Conservation (phyloP, 2,329 filamentous ascomycete species). For the Acrocalymma vagum region DNA sequence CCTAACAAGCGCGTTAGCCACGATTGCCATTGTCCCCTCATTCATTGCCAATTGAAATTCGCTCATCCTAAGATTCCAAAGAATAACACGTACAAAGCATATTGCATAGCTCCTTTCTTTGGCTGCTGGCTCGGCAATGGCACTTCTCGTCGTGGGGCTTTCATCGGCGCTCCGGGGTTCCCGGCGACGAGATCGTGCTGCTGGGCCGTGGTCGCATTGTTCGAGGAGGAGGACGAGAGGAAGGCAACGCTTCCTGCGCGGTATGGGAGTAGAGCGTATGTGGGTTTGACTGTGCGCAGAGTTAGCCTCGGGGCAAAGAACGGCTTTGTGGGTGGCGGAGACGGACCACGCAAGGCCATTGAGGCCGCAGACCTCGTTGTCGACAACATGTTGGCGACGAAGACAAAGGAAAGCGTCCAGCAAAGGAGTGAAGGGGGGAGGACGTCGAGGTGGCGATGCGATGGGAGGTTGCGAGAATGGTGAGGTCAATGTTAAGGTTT, state of each 20-base stretch:
- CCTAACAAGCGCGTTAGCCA: conserved; percentile 53
- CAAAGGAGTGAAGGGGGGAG: conserved; percentile 47
- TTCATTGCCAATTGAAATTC: not conserved
- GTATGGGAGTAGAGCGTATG: conserved; percentile 69
- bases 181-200: conserved; percentile 61
- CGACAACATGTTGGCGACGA: conserved; percentile 57
- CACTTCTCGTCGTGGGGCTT: conserved; percentile 72
- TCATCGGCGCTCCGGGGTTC: conserved; percentile 63
- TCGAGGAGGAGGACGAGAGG: conserved; percentile 72
- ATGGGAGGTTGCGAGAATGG: conserved; percentile 30
- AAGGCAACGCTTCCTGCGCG: conserved; percentile 67
- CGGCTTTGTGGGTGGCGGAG: conserved; percentile 21
- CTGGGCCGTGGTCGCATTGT: conserved; percentile 67
- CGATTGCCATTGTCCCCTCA: not conserved
- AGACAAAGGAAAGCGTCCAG: conserved; percentile 42
- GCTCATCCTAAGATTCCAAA: not conserved
- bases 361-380: conserved; percentile 60
- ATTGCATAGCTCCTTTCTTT: conserved; percentile 83
- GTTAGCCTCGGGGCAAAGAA: conserved; percentile 34
- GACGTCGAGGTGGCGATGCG: conserved; percentile 42
- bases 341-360: conserved; percentile 64
- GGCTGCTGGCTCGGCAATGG: conserved; percentile 79
- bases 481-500: conserved; percentile 42
- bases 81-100: conserved; percentile 74
- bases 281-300: conserved; percentile 68